A percentile compares a stretch with the other conserved stretches of the same genome.
Evolutionary conservation across 441 rosid species (phyloP).

Genomic region (Gossypium davidsonii): DNA sequence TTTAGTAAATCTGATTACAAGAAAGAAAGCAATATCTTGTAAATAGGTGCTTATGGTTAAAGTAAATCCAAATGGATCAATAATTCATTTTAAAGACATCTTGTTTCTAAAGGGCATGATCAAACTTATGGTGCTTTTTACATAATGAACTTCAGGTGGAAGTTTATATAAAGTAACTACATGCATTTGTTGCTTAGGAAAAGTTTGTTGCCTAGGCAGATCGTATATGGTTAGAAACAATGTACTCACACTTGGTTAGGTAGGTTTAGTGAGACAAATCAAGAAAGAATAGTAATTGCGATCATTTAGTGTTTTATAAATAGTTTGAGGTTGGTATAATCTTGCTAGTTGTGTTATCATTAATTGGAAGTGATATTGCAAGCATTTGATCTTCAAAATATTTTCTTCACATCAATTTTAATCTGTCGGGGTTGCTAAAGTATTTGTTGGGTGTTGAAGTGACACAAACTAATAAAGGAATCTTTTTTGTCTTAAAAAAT

Average conservation of each 20-base stretch:
- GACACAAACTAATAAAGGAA: background rate
- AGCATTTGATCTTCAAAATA: background rate
- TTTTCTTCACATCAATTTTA: background rate
- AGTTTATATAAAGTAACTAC: background rate
- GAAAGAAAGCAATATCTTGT: background rate
- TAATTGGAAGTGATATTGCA: background rate
- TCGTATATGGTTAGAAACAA: background rate
- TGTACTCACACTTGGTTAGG: background rate
- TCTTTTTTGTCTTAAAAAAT: background rate
- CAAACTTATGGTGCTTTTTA: background rate
- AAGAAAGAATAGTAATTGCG: background rate
- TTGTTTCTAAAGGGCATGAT: background rate
- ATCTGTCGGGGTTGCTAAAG: background rate
- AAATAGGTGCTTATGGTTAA: background rate
- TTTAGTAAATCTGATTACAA: background rate
- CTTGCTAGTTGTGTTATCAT: background rate
- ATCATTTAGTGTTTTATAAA: background rate
- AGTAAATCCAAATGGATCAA: background rate
- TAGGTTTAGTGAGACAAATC: background rate
- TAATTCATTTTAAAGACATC: background rate
- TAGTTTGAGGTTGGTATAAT: background rate
- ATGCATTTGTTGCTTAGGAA: background rate
- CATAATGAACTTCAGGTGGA: background rate
- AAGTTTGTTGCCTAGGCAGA: background rate
- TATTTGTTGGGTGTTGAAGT: background rate